Evolutionary conservation across 805 yeast species (phyloP), one percentile per base, ranked within the genome.

Genomic region (Sungouiozyma intestinalis): DNA sequence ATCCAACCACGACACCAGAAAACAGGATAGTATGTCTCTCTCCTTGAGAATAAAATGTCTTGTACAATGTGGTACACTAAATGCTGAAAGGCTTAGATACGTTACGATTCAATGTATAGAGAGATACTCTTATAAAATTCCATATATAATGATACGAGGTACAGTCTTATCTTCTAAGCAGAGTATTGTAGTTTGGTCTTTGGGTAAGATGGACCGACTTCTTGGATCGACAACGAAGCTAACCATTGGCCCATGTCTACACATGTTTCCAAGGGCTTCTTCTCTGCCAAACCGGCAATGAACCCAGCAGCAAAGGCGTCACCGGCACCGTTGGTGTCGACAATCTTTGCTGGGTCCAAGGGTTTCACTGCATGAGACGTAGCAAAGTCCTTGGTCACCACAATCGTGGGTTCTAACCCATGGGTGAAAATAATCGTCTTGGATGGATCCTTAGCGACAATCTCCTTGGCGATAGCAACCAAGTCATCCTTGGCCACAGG

Each of bases 261-360:
- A 41, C 74, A 57, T 35, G 79, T 70, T 51, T 73, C 70, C 44
- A 86, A 61, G 21, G 73, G 53, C 63, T 82, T 77, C 50, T 80
- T 85, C 64, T 79, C 68, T 43, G 86, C 94, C 51, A 88, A 68
- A 45, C 88, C 92, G 47, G 95, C 95, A 49, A 87, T 67, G 65
- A 90, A 88, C 45, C 97, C 97, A 57, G 92, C 94, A 43, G 97
- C 97, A 61, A 90, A 90, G 13, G 97, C 96, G 63, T 90, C 97
- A 66, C 97, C 97, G 38, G 97, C 97, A 71, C 98, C 98, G 70
- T 90, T 92, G 58, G 97, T 85, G 71, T 92, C 99, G 45, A 74
- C 79, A 46, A 92, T 74, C 65, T 81, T 72, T 37, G 73, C 66
- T 36, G 76, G 54, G 35, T 75, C 82, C 58, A 92, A 76, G 45